Conservation (phyloP, 805 yeast species). For the Saccharomycopsis schoenii region DNA sequence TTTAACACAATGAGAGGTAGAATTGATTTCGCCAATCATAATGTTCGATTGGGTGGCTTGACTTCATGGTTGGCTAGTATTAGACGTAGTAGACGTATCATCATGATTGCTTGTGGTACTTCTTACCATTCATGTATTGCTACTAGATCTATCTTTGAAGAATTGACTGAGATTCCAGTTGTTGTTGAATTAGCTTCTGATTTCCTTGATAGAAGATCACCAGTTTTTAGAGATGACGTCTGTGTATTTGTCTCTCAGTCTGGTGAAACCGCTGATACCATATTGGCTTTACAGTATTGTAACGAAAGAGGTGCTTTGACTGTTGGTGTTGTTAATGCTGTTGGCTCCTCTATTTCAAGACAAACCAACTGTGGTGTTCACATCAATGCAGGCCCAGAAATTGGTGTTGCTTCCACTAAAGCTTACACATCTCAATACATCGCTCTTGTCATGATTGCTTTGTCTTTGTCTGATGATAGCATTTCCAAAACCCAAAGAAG, state of each 20-base stretch:
- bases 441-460: slow-evolving; percentile 93
- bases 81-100: slow-evolving; percentile 87
- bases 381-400: slow-evolving; percentile 98
- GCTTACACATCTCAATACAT: slow-evolving; percentile 98
- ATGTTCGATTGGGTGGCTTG: slow-evolving; percentile 83
- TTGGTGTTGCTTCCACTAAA: slow-evolving; percentile 98
- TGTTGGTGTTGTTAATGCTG: slow-evolving; percentile 95
- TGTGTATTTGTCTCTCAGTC: slow-evolving; percentile 97
- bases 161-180: slow-evolving; percentile 90
- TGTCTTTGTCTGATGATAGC: slow-evolving; percentile 88
- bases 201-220: slow-evolving; percentile 87
- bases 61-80: slow-evolving; percentile 76
- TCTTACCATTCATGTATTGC: slow-evolving; percentile 98
- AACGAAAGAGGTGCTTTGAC: slow-evolving; percentile 95
- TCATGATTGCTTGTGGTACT: slow-evolving; percentile 99
- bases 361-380: slow-evolving; percentile 99
- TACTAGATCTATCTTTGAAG: slow-evolving; percentile 92
- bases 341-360: slow-evolving; percentile 94
- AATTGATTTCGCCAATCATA: slow-evolving; percentile 75
- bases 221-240: slow-evolving; percentile 97
- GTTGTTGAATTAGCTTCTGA: slow-evolving; percentile 90
- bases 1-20: slow-evolving; percentile 99
- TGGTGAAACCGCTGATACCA: slow-evolving; percentile 97
- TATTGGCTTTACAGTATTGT: slow-evolving; percentile 91
- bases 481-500: slow-evolving; percentile 71